Conservation (phyloP, 768 basidiomycete genomes). For the Lepiota venenata region DNA sequence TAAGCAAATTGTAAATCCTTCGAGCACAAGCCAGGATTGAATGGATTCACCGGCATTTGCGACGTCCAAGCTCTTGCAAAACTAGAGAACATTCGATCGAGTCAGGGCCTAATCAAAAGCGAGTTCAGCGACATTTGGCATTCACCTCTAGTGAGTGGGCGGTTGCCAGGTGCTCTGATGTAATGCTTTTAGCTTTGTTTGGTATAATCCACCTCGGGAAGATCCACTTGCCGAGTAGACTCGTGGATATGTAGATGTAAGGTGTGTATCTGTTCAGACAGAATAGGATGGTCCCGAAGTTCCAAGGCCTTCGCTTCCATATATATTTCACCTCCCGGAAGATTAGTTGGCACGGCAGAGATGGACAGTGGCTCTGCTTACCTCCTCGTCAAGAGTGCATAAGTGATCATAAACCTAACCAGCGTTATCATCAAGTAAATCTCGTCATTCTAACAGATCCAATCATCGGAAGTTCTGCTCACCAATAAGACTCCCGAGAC, state of each 20-base stretch:
- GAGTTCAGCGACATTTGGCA: too few relatives aligned
- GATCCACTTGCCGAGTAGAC: not conserved
- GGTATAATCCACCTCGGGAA: not conserved
- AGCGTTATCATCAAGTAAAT: too few relatives aligned
- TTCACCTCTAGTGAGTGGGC: too few relatives aligned
- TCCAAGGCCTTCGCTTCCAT: slow-evolving; percentile 3
- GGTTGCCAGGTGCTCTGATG: not conserved
- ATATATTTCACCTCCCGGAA: slow-evolving; percentile 22
- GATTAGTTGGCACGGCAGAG: not conserved
- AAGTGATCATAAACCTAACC: too few relatives aligned
- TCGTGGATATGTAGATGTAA: not conserved
- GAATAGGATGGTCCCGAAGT: not conserved
- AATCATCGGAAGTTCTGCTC: too few relatives aligned
- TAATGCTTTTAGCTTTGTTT: not conserved
- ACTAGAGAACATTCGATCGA: too few relatives aligned
- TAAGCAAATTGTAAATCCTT: not conserved
- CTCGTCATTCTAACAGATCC: too few relatives aligned
- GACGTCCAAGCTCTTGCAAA: not conserved
- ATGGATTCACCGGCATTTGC: not conserved
- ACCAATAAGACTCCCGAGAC: too few relatives aligned
- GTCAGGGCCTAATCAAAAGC: too few relatives aligned
- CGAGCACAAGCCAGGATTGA: not conserved
- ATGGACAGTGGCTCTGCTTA: too few relatives aligned
- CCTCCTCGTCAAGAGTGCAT: too few relatives aligned
- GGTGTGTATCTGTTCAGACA: not conserved